Conservation (phyloP, 2,329 filamentous ascomycete genomes). For the Colletotrichum abscissum region DNA sequence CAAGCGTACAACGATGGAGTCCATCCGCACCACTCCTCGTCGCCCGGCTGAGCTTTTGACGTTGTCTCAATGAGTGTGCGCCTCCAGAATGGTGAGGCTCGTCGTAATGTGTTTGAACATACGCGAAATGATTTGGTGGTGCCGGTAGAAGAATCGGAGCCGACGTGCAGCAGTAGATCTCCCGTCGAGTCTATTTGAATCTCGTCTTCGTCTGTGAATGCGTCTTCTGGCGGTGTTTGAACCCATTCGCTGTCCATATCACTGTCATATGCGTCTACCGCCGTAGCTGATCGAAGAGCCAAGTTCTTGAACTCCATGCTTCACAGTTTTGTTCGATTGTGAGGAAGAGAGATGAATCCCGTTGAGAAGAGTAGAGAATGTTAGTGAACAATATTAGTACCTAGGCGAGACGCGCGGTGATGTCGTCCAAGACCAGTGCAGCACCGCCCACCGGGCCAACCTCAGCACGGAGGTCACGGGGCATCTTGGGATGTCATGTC, state of each 20-base stretch:
- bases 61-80: slow-evolving; percentile 7
- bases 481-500: slow-evolving; percentile 10
- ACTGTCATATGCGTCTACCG: slow-evolving; percentile 1
- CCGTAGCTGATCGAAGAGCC: not conserved
- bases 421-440: not conserved
- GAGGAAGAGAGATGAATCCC: not conserved
- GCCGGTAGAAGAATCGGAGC: not conserved
- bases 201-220: slow-evolving; percentile 10
- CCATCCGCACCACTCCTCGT: slow-evolving; percentile 5
- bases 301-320: slow-evolving; percentile 13
- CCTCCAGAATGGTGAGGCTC: slow-evolving; percentile 30
- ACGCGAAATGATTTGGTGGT: slow-evolving; percentile 14
- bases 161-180: slow-evolving; percentile 10
- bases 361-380: not conserved
- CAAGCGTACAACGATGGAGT: slow-evolving; percentile 18
- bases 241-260: slow-evolving; percentile 28
- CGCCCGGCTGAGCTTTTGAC: not conserved
- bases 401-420: not conserved
- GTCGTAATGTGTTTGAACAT: slow-evolving; percentile 18
- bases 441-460: not conserved
- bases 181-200: slow-evolving; percentile 21
- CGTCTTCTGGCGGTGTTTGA: slow-evolving; percentile 14
- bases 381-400: not conserved
- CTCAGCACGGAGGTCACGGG: slow-evolving; percentile 16
- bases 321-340: not conserved